Evolutionary conservation across 2,329 filamentous ascomycete genomes (phyloP), one percentile per base, ranked within the genome.

Genomic region (Grosmannia serpens): DNA sequence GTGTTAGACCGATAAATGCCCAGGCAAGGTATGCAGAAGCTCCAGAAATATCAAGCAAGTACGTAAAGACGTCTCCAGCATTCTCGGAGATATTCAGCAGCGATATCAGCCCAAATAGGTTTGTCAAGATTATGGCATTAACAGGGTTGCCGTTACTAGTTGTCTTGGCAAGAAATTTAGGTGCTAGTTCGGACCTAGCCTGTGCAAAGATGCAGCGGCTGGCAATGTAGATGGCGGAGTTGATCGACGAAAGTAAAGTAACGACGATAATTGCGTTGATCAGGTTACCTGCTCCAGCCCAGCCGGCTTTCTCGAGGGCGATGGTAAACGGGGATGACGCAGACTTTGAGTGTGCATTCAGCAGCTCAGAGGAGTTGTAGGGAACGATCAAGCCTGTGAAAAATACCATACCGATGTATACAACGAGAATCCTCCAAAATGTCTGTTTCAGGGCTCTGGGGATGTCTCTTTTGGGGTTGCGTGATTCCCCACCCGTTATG

Each of bases 201-300:
- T 85, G 71, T 3, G 78, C 80, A 61, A 82, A 80, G 4, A 85
- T 70, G 44, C 81, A 79, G 51, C 83, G 76, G 0, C 81, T 83
- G 31, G 80, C 82, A 1, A 80, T 73, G 52, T 77, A 73, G 41
- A 90, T 73, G 66, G 79, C 81, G 63, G 86, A 83, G 63, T 89
- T 90, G 0, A 81, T 83, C 0, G 86, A 78, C 0, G 85, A 89
- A 71, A 82, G 84, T 0, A 84, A 85, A 0, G 85, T 87, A 0
- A 84, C 87, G 62, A 91, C 76, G 63, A 91, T 85, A 26, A 91
- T 76, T 38, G 86, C 87, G 68, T 91, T 91, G 70, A 91, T 84
- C 55, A 91, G 80, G 11, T 82, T 83, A 0, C 86, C 85, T 3
- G 90, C 79, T 4, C 78, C 84, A 7, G 75, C 75, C 60, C 91